Conservation (phyloP, 2,329 filamentous ascomycete genomes). For the Magnaporthiopsis rhizophila region DNA sequence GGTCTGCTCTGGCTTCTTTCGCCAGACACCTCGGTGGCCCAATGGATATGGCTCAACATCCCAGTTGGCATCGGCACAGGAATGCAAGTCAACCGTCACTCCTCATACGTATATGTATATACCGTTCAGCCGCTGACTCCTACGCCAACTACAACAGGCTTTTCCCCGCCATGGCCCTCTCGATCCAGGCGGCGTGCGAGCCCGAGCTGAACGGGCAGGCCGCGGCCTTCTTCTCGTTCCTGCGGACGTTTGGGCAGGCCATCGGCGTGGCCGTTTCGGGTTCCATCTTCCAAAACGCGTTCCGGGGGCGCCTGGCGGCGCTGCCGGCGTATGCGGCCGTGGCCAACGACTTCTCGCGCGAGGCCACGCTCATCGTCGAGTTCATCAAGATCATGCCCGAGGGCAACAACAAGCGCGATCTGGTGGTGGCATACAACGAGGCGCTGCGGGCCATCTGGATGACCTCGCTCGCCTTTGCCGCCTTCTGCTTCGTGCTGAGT, state of each 20-base stretch:
- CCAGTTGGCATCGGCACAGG: constrained; percentile 3
- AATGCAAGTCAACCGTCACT: neutral
- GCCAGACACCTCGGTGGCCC: constrained; percentile 34
- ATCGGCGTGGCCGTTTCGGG: constrained; percentile 60
- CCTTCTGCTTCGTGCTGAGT: constrained; percentile 19
- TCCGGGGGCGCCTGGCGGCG: constrained; percentile 39
- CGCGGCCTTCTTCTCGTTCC: constrained; percentile 60
- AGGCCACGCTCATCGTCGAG: constrained; percentile 45
- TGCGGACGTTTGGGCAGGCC: constrained; percentile 55
- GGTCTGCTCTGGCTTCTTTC: constrained; percentile 59
- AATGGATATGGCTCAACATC: constrained; percentile 3
- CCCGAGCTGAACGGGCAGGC: constrained; percentile 42
- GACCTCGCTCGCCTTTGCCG: constrained; percentile 28
- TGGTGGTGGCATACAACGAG: constrained; percentile 26
- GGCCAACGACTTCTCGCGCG: constrained; percentile 40
- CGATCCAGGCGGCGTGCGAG: constrained; percentile 52
- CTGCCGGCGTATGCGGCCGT: constrained; percentile 35
- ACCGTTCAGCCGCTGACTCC: neutral
- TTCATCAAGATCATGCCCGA: constrained; percentile 46
- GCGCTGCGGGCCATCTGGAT: constrained; percentile 30
- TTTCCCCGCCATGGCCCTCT: constrained; percentile 55
- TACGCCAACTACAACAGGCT: constrained; percentile 24
- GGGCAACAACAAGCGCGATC: constrained; percentile 15
- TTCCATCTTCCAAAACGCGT: constrained; percentile 61
- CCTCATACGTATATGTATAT: neutral